phyloP scores from a whole-genome alignment of 2,329 filamentous ascomycete species.

The Verticillium klebahnii region DNA sequence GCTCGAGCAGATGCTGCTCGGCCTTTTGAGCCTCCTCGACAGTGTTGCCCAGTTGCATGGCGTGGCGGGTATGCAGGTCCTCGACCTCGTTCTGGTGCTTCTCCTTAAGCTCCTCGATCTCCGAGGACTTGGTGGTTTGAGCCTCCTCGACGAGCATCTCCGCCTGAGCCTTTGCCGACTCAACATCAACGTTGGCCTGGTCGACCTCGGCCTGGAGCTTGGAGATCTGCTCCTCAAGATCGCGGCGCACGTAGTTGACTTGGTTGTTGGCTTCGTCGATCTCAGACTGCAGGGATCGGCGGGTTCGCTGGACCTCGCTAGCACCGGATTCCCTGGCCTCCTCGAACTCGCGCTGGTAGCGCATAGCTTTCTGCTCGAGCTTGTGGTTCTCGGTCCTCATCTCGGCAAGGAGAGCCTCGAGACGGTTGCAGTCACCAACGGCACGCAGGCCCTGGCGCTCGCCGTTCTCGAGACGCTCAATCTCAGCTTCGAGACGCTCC shows the following conservation, averaged over 20 bases:
- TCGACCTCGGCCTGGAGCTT: slow-evolving; percentile 73
- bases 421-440: slow-evolving; percentile 56
- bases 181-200: slow-evolving; percentile 70
- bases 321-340: slow-evolving; percentile 77
- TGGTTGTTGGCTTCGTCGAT: slow-evolving; percentile 81
- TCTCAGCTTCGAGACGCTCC: slow-evolving; percentile 62
- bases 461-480: slow-evolving; percentile 59
- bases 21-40: slow-evolving; percentile 77
- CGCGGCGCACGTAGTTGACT: slow-evolving; percentile 75
- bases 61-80: slow-evolving; percentile 71
- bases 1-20: slow-evolving; percentile 76
- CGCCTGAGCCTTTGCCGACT: slow-evolving; percentile 74
- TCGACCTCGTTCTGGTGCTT: slow-evolving; percentile 68
- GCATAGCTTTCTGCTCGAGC: slow-evolving; percentile 63
- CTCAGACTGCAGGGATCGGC: slow-evolving; percentile 73
- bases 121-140: slow-evolving; percentile 59
- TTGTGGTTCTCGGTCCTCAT: slow-evolving; percentile 64
- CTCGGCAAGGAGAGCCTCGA: slow-evolving; percentile 51
- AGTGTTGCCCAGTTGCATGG: slow-evolving; percentile 66
- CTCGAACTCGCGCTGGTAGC: slow-evolving; percentile 76
- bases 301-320: slow-evolving; percentile 75
- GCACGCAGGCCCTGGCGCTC: slow-evolving; percentile 63
- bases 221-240: slow-evolving; percentile 74
- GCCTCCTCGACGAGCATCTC: slow-evolving; percentile 84
- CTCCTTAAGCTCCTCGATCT: slow-evolving; percentile 43